These are phyloP conservation scores for Euphorbia lathyris DNA, from an alignment of 345 rosid species.

Conservation along the genomic window DNA sequence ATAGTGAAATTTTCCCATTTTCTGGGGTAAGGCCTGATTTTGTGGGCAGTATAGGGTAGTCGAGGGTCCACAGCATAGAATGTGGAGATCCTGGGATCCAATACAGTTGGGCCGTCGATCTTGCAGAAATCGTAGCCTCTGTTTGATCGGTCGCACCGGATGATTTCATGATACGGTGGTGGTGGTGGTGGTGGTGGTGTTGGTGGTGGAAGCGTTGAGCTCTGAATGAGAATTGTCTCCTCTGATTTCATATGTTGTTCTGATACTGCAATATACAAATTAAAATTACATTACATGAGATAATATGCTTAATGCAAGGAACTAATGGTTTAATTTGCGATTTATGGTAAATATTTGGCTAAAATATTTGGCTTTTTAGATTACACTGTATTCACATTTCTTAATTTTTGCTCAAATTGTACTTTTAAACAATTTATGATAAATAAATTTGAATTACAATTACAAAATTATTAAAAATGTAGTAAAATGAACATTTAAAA, in stretches of 20 bases:
- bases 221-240: not conserved
- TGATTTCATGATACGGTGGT: slow-evolving; percentile 20
- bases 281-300: not conserved
- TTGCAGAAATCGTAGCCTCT: slow-evolving; percentile 44
- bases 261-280: not conserved
- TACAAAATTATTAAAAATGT: no score
- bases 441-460: no score
- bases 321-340: no score
- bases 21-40: slow-evolving; percentile 56
- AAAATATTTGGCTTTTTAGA: no score
- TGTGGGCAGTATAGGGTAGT: slow-evolving; percentile 15
- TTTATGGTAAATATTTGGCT: no score
- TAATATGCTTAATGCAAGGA: no score
- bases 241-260: not conserved
- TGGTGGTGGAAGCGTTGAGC: no score
- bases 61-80: slow-evolving; percentile 28
- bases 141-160: slow-evolving; percentile 51
- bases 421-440: no score
- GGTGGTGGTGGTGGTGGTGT: not conserved
- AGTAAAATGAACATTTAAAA: no score
- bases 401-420: no score
- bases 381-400: no score
- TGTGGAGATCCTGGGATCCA: slow-evolving; percentile 37
- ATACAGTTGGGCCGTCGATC: slow-evolving; percentile 38
- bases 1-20: slow-evolving; percentile 41